Percentiles rank a stretch among this genome's conserved stretches.
Conservation (phyloP, 192 early-diverging fungal genomes). For the Coemansia sp. region DNA sequence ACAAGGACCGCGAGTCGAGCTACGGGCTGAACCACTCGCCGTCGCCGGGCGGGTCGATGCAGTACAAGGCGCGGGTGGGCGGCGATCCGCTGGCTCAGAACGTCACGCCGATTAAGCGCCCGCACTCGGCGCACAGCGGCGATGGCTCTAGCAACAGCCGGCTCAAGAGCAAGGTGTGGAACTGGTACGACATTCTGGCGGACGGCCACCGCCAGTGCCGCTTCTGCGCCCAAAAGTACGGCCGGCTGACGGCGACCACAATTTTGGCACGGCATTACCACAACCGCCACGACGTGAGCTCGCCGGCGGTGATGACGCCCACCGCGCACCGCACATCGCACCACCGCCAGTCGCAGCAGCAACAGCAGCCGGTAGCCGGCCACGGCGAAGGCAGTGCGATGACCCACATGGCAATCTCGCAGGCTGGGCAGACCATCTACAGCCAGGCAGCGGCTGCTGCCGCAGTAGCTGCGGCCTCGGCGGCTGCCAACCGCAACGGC, state of each 20-base stretch:
- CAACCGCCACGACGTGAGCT: slow-evolving; percentile 37
- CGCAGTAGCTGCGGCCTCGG: slow-evolving; percentile 29
- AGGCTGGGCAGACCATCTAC: slow-evolving; percentile 22
- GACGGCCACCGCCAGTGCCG: slow-evolving; percentile 46
- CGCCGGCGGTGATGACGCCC: slow-evolving; percentile 13
- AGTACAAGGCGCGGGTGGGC: slow-evolving; percentile 20
- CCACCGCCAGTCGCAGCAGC: slow-evolving; percentile 2
- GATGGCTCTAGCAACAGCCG: slow-evolving; percentile 25
- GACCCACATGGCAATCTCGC: slow-evolving; percentile 21
- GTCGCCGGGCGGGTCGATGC: slow-evolving; percentile 4
- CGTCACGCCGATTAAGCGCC: slow-evolving; percentile 33
- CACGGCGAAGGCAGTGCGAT: background rate
- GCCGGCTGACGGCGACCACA: slow-evolving; percentile 47
- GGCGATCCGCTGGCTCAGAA: slow-evolving; percentile 6
- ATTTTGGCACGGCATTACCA: slow-evolving; percentile 49
- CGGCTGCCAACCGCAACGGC: slow-evolving; percentile 11
- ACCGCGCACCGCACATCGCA: slow-evolving; percentile 14
- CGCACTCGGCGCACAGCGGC: slow-evolving; percentile 9
- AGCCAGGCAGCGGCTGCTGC: slow-evolving; percentile 35
- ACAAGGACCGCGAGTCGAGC: slow-evolving; percentile 3
- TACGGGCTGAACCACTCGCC: slow-evolving; percentile 13
- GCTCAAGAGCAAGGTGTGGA: slow-evolving; percentile 51
- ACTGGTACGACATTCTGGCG: slow-evolving; percentile 43
- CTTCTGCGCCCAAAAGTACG: slow-evolving; percentile 46
- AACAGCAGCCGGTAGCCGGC: too few species aligned